Conservation (phyloP, 2,329 filamentous ascomycete species). For the Epichloe festucae region DNA sequence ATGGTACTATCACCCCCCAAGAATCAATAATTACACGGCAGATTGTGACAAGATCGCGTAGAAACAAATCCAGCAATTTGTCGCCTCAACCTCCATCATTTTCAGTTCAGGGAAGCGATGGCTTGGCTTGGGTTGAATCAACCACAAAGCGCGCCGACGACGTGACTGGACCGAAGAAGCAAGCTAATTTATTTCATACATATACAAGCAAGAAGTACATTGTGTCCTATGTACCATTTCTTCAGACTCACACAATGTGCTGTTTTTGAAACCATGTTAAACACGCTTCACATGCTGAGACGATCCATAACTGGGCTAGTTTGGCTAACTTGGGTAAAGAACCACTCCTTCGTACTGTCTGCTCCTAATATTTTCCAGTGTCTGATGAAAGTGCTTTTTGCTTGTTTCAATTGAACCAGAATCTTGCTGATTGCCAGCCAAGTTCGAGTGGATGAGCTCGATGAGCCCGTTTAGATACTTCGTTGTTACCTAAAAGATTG, state of each 20-base stretch:
- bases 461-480: conserved; percentile 98
- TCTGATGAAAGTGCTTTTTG: conserved; percentile 86
- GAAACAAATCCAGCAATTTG: no score
- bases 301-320: background rate
- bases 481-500: conserved; percentile 53
- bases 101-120: no score
- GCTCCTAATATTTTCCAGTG: conserved; percentile 81
- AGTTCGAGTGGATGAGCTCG: conserved; percentile 93
- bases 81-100: no score
- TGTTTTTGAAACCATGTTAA: background rate
- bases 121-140: background rate
- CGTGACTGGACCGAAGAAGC: background rate
- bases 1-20: no score
- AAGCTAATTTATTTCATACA: background rate
- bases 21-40: no score
- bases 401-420: conserved; percentile 76
- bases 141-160: no score
- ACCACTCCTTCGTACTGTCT: conserved; percentile 90
- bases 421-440: conserved; percentile 72
- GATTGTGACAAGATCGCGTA: no score
- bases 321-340: conserved; percentile 39
- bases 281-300: conserved; percentile 1
- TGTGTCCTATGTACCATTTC: conserved; percentile 4
- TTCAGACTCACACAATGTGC: conserved; percentile 1
- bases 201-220: conserved; percentile 5